Base-by-base conservation (phyloP, 306 rosid genomes). In the Cicer arietinum region DNA sequence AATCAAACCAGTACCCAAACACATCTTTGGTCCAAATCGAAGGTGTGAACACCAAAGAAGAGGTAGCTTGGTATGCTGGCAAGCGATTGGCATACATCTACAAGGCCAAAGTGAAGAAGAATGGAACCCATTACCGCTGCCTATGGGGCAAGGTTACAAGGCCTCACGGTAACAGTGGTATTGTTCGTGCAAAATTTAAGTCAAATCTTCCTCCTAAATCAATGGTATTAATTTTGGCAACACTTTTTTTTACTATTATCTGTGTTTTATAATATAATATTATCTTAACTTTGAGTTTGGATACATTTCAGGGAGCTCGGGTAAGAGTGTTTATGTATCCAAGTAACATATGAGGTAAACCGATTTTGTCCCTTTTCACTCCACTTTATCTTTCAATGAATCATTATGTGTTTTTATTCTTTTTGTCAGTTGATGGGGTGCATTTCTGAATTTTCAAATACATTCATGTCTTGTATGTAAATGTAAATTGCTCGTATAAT, bases 261-360 rank as follows among this genome's bases (percentile, higher is more conserved):
- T 13, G 13, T 54, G 11, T 1, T 50, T 12, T 62, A 12, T 47
- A 3, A 25, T 58, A 12, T 43, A 2, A 25, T 22, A 13, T 58
- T 39, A 8, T 69, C 58, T 18, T 84, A 47, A 84, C 13, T 10
- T 40, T 48, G 73, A 59, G 20, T 59, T 71, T 60, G 5, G 37
- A 54, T 62, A 6, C 8, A 12, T 57, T 84, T 77, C 82, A 93
- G 97, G 98, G 98, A 48, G 91, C 89, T 7, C 79, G 89, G 9
- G 92, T 94, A 37, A 91, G 97, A 70, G 97, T 94, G 2, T 91
- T 94, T 80, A 90, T 94, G 97, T 94, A 94, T 50, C 98, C 97
- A 53, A 91, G 98, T 83, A 90, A 94, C 66, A 91, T 94, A 22
- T 91, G 68, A 91, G 90, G 97, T 93, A 76, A 60, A 13, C 60